phyloP scores from a whole-genome alignment of 306 rosid species.

The Alnus glutinosa region DNA sequence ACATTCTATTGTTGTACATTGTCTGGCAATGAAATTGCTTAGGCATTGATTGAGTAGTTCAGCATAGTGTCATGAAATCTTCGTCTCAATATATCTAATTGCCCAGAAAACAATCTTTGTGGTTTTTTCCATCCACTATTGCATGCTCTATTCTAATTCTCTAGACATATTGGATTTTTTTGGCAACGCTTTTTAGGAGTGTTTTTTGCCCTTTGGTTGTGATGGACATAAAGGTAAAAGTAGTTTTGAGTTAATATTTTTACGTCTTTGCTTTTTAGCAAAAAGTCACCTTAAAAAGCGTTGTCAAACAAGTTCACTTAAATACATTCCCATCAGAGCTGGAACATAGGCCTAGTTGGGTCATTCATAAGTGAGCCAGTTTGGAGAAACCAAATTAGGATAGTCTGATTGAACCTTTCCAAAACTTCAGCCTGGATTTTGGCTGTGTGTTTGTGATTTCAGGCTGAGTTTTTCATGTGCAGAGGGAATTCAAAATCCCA shows the following conservation, averaged over 20 bases:
- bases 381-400: neutral
- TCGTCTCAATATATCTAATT: neutral
- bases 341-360: neutral
- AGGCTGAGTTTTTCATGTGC: neutral
- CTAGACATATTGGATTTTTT: neutral
- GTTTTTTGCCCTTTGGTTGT: too few species aligned
- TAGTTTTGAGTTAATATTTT: too few species aligned
- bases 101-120: neutral
- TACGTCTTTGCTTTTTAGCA: too few species aligned
- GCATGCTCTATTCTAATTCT: neutral
- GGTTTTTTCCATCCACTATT: neutral
- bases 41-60: slow-evolving; percentile 2
- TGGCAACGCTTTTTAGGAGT: too few species aligned
- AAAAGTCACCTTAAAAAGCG: too few species aligned
- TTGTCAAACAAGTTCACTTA: too few species aligned
- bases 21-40: slow-evolving; percentile 30
- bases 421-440: neutral
- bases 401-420: neutral
- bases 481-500: neutral
- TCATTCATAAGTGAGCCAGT: neutral
- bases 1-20: slow-evolving; percentile 29
- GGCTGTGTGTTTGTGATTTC: neutral
- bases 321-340: neutral
- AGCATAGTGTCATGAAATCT: neutral
- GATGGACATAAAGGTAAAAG: too few species aligned